These are phyloP conservation scores for Madurella fahalii DNA, from an alignment of 2,329 filamentous ascomycete species.

Conservation along the genomic window DNA sequence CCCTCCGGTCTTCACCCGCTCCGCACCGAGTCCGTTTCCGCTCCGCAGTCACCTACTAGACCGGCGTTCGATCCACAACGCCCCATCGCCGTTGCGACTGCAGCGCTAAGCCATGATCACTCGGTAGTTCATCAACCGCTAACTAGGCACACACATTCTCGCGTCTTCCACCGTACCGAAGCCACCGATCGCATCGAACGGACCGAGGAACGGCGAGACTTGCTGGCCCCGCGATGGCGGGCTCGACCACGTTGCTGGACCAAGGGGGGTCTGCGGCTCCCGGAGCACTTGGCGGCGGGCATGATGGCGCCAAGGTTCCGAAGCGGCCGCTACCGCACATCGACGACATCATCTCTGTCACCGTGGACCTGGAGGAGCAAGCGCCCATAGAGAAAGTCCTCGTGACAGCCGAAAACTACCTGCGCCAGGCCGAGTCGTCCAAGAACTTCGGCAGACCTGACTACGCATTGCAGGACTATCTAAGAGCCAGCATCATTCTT, in stretches of 20 bases:
- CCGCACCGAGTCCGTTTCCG: background rate
- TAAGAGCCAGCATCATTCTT: conserved; percentile 75
- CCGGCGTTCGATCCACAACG: background rate
- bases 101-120: background rate
- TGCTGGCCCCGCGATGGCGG: conserved; percentile 16
- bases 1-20: background rate
- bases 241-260: conserved; percentile 25
- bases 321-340: conserved; percentile 48
- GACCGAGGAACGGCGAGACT: background rate
- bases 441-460: conserved; percentile 65
- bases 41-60: background rate
- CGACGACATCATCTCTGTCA: conserved; percentile 47
- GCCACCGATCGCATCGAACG: background rate
- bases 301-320: conserved; percentile 19
- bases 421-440: conserved; percentile 58
- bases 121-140: background rate
- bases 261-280: conserved; percentile 24
- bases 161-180: no score
- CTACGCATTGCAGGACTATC: conserved; percentile 75
- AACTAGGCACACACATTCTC: no score
- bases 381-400: conserved; percentile 52
- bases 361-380: conserved; percentile 44
- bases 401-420: conserved; percentile 47
- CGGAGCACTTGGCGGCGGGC: conserved; percentile 4
- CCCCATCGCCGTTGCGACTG: no score